phyloP scores from a whole-genome alignment of 495 filamentous ascomycete species.

The Annulohypoxylon stygium region DNA sequence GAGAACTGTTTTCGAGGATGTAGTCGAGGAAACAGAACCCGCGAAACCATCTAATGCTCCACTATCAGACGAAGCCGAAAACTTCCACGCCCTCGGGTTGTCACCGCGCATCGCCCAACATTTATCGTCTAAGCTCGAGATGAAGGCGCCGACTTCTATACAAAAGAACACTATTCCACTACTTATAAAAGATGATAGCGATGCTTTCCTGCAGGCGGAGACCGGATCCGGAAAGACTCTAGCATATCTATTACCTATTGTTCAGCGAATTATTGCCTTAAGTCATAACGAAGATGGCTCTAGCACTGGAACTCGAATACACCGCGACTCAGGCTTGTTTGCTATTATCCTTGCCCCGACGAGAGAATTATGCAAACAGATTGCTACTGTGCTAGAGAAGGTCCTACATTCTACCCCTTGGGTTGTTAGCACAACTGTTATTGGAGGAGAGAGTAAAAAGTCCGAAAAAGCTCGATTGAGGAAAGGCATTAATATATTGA shows the following conservation, averaged over 20 bases:
- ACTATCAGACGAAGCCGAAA: conserved; percentile 81
- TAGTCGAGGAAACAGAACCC: conserved; percentile 60
- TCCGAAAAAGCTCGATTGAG: conserved; percentile 92
- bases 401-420: conserved; percentile 85
- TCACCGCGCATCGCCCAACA: conserved; percentile 83
- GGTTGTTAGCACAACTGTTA: conserved; percentile 92
- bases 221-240: conserved; percentile 98
- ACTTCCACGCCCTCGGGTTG: conserved; percentile 85
- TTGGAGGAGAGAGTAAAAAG: conserved; percentile 97
- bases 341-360: conserved; percentile 93
- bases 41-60: conserved; percentile 95
- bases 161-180: conserved; percentile 87
- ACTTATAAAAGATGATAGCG: conserved; percentile 82
- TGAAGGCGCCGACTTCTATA: conserved; percentile 94
- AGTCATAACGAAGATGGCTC: conserved; percentile 67
- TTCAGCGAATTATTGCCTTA: conserved; percentile 85
- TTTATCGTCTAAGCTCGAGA: conserved; percentile 83
- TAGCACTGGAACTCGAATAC: conserved; percentile 63
- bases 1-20: conserved; percentile 66
- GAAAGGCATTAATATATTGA: conserved; percentile 94
- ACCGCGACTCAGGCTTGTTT: conserved; percentile 89
- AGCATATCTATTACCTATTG: conserved; percentile 90
- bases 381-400: conserved; percentile 83
- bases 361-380: conserved; percentile 93
- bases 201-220: conserved; percentile 97